Base-by-base conservation (phyloP, 1,284 basidiomycete species). In the Melampsora americana region DNA sequence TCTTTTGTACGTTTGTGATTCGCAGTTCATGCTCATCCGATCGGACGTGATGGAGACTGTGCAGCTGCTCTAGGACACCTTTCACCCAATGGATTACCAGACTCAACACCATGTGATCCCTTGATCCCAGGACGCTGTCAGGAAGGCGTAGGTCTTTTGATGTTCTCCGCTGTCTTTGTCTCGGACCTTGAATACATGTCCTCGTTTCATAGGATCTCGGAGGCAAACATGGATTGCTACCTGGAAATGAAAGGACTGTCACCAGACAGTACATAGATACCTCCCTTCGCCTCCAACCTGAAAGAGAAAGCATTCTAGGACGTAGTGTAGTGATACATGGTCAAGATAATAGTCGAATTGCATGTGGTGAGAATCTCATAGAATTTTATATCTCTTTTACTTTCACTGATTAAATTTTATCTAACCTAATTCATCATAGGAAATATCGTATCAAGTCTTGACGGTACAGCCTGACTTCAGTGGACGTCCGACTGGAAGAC, bases 381-480 rank as follows among this genome's bases (percentile, higher is more conserved):
- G 32, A 4, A 7, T 3, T 53, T 12, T 42, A 50, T 23, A 50
- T 28, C 20, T 18, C 50, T 56, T 59, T 35, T 5, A 9, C 30
- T 11, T 44, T 14, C 42, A n/a, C 20, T 26, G 20, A 28, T 35
- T 26, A 9, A 5, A 66, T 16, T 44, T 5, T 14, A 16, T n/a
- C 42, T 12, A 28, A 20, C 26, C 18, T 30, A 35, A 30, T 20
- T 2, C 14, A 35, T 18, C n/a, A 35, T 44, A 70, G 69, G 69
- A 46, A 80, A 81, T 78, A 80, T 81, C 60, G 80, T 78, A 42
- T 79, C 78, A 9, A 64, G 56, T 30, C 61, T 80, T 39, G 80
- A 81, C 61, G 79, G 78, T 16, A 81, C 80, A 28, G 26, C 26
- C n/a, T n/a, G 48, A 64, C 44, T n/a, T 26, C 1, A 26, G 35